Percentiles rank a stretch among this genome's conserved stretches.
Conservation (phyloP, 768 basidiomycete genomes). For the Lactarius indigo region DNA sequence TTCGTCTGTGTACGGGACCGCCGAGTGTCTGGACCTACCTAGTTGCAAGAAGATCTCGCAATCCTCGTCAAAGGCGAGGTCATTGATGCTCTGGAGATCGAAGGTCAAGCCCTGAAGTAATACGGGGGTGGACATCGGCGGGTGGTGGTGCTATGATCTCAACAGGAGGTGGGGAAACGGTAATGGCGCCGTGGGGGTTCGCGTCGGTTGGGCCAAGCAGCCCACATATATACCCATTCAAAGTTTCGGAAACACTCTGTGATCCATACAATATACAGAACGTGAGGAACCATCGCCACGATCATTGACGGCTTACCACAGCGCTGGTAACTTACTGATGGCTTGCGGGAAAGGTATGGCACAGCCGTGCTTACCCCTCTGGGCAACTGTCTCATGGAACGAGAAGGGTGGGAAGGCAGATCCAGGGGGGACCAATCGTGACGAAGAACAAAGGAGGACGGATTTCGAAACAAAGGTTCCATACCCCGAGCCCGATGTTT, state of each 20-base stretch:
- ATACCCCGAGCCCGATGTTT: neutral
- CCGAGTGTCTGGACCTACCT: conserved; percentile 3
- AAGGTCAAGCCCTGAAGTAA: neutral
- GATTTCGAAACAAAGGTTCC: neutral
- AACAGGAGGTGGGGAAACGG: neutral
- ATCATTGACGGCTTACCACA: conserved; percentile 7
- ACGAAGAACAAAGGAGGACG: conserved; percentile 3
- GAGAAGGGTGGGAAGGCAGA: conserved; percentile 4
- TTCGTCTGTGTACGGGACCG: neutral
- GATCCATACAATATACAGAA: neutral
- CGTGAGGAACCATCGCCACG: conserved; percentile 9
- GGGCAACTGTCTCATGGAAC: conserved; percentile 9
- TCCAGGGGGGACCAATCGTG: conserved; percentile 10
- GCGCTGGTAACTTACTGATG: neutral
- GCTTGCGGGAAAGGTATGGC: neutral
- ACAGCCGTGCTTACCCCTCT: conserved; percentile 7
- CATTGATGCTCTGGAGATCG: conserved; percentile 13
- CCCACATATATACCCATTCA: conserved; percentile 14
- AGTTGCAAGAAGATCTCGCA: conserved; percentile 14
- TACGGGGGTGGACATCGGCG: neutral
- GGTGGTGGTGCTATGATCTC: neutral
- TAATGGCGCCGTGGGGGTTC: neutral
- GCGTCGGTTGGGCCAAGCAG: neutral
- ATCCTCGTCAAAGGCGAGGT: conserved; percentile 14
- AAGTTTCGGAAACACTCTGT: neutral